Percentiles rank a stretch among this genome's conserved stretches.
These are phyloP conservation scores for Solanum hybrid DNA, from an alignment of 305 asterid species.

Conservation along the genomic window DNA sequence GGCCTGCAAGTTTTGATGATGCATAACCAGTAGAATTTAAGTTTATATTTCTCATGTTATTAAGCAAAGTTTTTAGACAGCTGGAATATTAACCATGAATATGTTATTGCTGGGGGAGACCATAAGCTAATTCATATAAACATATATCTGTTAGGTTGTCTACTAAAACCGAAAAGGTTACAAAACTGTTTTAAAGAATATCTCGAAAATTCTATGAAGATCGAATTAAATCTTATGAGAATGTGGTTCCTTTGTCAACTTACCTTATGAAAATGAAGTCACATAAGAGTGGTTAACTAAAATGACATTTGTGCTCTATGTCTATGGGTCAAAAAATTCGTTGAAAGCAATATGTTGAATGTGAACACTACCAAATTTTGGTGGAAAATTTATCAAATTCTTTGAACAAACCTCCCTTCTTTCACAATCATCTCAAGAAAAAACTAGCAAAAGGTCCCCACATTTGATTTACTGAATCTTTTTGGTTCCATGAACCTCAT, in stretches of 20 bases:
- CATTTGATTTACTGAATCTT: background rate
- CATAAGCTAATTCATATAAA: background rate
- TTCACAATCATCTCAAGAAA: background rate
- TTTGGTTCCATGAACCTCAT: background rate
- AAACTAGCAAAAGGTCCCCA: background rate
- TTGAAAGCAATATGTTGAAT: background rate
- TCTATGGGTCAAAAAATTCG: background rate
- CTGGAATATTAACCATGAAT: background rate
- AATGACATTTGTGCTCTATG: background rate
- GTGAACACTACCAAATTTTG: background rate
- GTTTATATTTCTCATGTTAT: background rate
- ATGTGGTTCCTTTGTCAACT: background rate
- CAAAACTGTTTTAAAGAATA: background rate
- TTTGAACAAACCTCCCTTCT: background rate
- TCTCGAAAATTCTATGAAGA: background rate
- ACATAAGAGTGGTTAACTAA: background rate
- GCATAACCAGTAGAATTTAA: background rate
- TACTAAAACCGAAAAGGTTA: background rate
- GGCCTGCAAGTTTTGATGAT: background rate
- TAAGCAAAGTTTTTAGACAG: background rate
- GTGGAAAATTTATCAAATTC: conserved; percentile 1
- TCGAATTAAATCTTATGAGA: background rate
- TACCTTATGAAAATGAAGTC: background rate
- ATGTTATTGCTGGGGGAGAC: background rate
- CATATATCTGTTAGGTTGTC: background rate